Evolutionary conservation across 768 basidiomycete species (phyloP).

Genomic region (Tricholoma bakamatsutake): DNA sequence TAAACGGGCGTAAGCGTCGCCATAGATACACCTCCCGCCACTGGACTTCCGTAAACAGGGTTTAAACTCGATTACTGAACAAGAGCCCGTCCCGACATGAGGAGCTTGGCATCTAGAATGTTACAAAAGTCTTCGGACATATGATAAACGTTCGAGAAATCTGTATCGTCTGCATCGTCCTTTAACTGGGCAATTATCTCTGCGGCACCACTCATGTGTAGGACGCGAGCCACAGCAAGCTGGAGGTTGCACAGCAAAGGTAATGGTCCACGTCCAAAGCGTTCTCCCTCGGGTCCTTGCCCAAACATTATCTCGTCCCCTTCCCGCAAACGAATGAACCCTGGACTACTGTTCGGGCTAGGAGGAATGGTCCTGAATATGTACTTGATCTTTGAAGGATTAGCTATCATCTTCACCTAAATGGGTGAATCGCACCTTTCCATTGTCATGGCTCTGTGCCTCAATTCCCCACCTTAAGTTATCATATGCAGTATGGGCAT

Average conservation of each 20-base stretch:
- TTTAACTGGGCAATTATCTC: background rate
- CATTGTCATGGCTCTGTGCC: conserved; percentile 2
- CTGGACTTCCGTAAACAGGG: too few species aligned
- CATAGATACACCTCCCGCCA: too few species aligned
- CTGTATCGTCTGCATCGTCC: too few species aligned
- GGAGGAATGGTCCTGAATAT: conserved; percentile 8
- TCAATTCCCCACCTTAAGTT: too few species aligned
- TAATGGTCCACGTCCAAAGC: conserved; percentile 11
- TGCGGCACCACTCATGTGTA: conserved; percentile 1
- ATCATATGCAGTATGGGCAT: too few species aligned
- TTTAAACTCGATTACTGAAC: too few species aligned
- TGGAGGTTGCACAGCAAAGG: conserved; percentile 18
- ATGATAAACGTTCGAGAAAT: too few species aligned
- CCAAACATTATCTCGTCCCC: conserved; percentile 17
- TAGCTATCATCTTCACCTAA: background rate
- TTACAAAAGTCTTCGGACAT: too few species aligned
- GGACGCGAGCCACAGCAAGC: conserved; percentile 17
- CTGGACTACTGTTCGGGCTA: conserved; percentile 1
- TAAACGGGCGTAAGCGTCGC: too few species aligned
- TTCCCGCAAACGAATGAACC: conserved; percentile 10
- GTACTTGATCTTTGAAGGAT: conserved; percentile 3
- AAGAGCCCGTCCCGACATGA: too few species aligned
- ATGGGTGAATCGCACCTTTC: conserved; percentile 2
- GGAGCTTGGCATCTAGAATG: background rate
- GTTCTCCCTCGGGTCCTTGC: conserved; percentile 4